Evolutionary conservation across 73 alveolate species (phyloP).

Genomic region (Halteria grandinella): DNA sequence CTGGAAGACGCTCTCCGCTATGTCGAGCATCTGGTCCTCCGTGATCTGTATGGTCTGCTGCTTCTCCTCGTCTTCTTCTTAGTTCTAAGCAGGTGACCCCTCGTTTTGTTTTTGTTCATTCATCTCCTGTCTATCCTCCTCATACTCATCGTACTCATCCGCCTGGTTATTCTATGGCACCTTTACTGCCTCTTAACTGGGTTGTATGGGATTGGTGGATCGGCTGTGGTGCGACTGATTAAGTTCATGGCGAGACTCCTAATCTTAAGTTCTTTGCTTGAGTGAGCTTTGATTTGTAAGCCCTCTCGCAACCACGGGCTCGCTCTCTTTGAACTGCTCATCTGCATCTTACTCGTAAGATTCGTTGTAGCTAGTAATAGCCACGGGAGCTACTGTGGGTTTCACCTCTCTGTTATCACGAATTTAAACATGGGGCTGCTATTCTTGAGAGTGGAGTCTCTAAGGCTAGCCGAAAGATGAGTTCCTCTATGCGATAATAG

Average conservation of each 20-base stretch:
- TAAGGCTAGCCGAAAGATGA: too few species aligned
- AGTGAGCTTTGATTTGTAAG: not conserved
- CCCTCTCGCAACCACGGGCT: slow-evolving; percentile 16
- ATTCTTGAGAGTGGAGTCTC: too few species aligned
- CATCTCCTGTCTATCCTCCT: not conserved
- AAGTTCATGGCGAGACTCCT: too few species aligned
- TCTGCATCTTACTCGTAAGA: not conserved
- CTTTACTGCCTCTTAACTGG: not conserved
- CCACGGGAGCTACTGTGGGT: too few species aligned
- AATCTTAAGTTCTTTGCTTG: not conserved
- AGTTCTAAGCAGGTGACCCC: not conserved
- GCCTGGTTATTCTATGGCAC: not conserved
- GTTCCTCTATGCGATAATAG: not conserved
- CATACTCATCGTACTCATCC: slow-evolving; percentile 27
- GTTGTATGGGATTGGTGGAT: too few species aligned
- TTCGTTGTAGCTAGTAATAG: too few species aligned
- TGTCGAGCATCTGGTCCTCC: slow-evolving; percentile 49
- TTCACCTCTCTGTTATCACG: too few species aligned
- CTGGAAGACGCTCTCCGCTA: slow-evolving; percentile 49
- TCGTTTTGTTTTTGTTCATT: not conserved
- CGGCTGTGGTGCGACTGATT: too few species aligned
- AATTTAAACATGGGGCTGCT: too few species aligned
- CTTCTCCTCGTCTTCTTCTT: not conserved
- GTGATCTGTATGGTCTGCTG: slow-evolving; percentile 23
- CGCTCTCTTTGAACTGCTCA: not conserved